A percentile compares a stretch with the other conserved stretches of the same genome.
Conservation (phyloP, 2,329 filamentous ascomycete genomes). For the Colletotrichum horii region DNA sequence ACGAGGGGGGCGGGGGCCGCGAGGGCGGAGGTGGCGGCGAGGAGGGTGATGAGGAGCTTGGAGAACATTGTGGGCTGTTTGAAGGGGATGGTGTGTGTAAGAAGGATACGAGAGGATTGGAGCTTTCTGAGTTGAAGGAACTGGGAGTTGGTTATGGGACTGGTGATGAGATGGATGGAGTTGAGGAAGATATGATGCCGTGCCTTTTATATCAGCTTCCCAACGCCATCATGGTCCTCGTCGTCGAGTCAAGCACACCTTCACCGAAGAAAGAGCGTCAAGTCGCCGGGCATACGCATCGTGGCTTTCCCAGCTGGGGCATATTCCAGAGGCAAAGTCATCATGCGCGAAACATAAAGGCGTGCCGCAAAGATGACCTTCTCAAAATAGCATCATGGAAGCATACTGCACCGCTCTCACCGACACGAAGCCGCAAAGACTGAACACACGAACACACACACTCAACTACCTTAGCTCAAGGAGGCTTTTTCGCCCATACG, state of each 20-base stretch:
- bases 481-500: background rate
- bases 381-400: conserved; percentile 6
- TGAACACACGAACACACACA: background rate
- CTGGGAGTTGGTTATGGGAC: background rate
- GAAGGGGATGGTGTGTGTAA: background rate
- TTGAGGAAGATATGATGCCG: background rate
- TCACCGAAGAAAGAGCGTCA: background rate
- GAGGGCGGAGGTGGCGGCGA: conserved; percentile 24
- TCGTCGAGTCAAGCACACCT: background rate
- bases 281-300: background rate
- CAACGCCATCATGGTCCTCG: background rate
- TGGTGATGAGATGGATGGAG: background rate
- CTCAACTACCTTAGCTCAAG: background rate
- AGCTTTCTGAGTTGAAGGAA: background rate
- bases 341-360: background rate
- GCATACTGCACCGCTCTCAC: background rate
- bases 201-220: background rate
- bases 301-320: background rate
- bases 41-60: conserved; percentile 25
- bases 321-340: background rate
- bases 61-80: conserved; percentile 24
- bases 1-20: conserved; percentile 27
- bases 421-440: background rate
- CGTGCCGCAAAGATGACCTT: background rate
- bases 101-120: background rate